Percentiles rank a stretch among this genome's conserved stretches.
Conservation (phyloP, 164 flowering plant species). For the Vitis cinerea region DNA sequence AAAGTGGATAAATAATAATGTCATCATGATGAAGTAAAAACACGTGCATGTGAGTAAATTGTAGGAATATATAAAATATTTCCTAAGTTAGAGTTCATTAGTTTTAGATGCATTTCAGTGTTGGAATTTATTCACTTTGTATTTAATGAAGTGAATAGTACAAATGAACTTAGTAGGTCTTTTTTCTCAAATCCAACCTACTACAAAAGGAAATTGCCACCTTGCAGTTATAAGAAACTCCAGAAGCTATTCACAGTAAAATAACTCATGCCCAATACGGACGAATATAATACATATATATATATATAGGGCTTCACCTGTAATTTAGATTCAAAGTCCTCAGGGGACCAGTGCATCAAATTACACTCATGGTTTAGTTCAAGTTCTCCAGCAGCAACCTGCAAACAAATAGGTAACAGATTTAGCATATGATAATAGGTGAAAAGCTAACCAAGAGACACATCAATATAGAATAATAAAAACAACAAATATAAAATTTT, state of each 20-base stretch:
- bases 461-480: no score
- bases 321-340: constrained; percentile 87
- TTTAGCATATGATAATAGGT: neutral
- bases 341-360: constrained; percentile 87
- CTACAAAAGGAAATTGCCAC: neutral
- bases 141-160: neutral
- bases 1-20: neutral
- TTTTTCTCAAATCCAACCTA: no score
- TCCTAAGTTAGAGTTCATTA: no score
- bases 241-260: neutral
- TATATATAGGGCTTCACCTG: constrained; percentile 45
- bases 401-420: constrained; percentile 17
- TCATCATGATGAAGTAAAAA: neutral
- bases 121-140: no score
- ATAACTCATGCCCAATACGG: no score
- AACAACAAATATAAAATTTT: no score
- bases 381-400: constrained; percentile 98
- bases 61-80: no score
- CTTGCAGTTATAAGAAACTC: neutral
- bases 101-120: no score
- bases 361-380: constrained; percentile 83
- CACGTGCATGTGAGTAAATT: neutral
- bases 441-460: no score
- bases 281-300: neutral
- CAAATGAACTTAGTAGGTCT: no score